Conservation (phyloP, 768 basidiomycete genomes). For the Phylloporus rhodoxanthus region DNA sequence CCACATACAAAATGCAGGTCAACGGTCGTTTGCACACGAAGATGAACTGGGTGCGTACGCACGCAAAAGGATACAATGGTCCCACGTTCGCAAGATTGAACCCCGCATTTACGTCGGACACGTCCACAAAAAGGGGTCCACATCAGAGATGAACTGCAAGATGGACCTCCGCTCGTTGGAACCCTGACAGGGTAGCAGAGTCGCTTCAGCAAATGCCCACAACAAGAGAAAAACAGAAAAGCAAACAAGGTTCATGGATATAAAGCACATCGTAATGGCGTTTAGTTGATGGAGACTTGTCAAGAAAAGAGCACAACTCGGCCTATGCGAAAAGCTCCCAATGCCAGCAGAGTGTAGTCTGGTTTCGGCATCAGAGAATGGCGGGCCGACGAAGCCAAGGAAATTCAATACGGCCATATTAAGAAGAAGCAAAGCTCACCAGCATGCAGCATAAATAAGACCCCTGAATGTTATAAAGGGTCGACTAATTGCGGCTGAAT, state of each 20-base stretch:
- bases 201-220: slow-evolving; percentile 7
- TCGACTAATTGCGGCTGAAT: too few relatives aligned
- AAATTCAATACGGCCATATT: too few relatives aligned
- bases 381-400: too few relatives aligned
- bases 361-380: too few relatives aligned
- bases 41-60: slow-evolving; percentile 5
- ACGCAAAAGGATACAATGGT: slow-evolving; percentile 53
- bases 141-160: slow-evolving; percentile 46
- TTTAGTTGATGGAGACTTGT: too few relatives aligned
- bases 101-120: slow-evolving; percentile 47
- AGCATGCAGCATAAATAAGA: too few relatives aligned
- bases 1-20: neutral
- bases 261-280: neutral
- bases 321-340: too few relatives aligned
- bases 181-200: slow-evolving; percentile 6
- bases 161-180: slow-evolving; percentile 24
- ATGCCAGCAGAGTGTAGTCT: too few relatives aligned
- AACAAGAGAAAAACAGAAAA: neutral
- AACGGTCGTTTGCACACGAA: neutral
- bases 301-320: too few relatives aligned
- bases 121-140: slow-evolving; percentile 32
- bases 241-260: neutral
- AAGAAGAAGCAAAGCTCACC: too few relatives aligned
- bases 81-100: slow-evolving; percentile 31
- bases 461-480: too few relatives aligned